phyloP scores from a whole-genome alignment of 371 early-diverging fungal species.

The Mucor racemosus region DNA sequence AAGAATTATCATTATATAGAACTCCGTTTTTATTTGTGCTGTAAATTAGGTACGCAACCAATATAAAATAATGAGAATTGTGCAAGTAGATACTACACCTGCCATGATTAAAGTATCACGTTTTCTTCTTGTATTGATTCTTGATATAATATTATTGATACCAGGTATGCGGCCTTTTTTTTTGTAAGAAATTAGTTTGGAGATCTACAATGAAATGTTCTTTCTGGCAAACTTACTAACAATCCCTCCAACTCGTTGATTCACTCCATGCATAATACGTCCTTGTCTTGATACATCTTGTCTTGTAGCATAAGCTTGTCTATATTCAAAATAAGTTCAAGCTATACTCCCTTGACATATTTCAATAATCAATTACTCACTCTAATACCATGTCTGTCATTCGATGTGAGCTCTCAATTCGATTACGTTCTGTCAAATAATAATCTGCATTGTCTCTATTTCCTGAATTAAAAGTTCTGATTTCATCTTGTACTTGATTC shows the following conservation, averaged over 20 bases:
- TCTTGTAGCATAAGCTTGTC: conserved; percentile 69
- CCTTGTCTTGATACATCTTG: conserved; percentile 64
- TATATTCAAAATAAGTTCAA: conserved; percentile 17
- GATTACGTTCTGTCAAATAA: conserved; percentile 63
- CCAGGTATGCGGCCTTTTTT: conserved; percentile 53
- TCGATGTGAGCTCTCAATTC: conserved; percentile 63
- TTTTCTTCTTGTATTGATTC: conserved; percentile 65
- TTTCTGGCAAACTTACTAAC: conserved; percentile 45
- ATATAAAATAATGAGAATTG: conserved; percentile 59
- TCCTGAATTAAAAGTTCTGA: conserved; percentile 50
- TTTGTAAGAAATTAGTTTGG: too few relatives aligned
- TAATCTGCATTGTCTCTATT: conserved; percentile 53
- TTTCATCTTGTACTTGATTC: conserved; percentile 63
- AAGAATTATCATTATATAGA: not conserved
- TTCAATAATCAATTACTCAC: conserved; percentile 35
- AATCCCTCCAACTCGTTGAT: conserved; percentile 53
- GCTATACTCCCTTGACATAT: not conserved
- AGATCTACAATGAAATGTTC: conserved; percentile 21
- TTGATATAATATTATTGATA: conserved; percentile 64
- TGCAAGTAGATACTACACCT: conserved; percentile 63
- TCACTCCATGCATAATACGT: conserved; percentile 50
- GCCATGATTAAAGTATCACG: conserved; percentile 71
- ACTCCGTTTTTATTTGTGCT: conserved; percentile 12
- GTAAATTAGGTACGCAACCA: conserved; percentile 43
- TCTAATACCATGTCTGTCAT: conserved; percentile 73